These are phyloP conservation scores for Russula foetens DNA, from an alignment of 768 basidiomycete species.

Conservation along the genomic window DNA sequence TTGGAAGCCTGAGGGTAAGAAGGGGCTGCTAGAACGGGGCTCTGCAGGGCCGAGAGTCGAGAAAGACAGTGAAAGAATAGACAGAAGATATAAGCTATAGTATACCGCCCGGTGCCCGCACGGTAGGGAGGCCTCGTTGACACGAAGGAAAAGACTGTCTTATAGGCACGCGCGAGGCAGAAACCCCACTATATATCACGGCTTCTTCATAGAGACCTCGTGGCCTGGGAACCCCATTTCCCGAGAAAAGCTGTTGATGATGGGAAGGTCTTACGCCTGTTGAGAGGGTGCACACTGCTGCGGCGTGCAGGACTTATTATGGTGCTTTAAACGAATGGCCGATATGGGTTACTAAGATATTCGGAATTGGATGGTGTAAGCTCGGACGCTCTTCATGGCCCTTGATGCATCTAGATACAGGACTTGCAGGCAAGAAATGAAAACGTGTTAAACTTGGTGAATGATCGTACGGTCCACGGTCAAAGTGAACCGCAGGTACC, in stretches of 20 bases:
- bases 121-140: slow-evolving; percentile 10
- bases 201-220: slow-evolving; percentile 15
- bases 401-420: not conserved
- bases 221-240: slow-evolving; percentile 12
- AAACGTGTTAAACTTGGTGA: not conserved
- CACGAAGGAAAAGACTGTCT: slow-evolving; percentile 7
- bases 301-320: slow-evolving; percentile 4
- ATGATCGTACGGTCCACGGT: not conserved
- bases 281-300: slow-evolving; percentile 1
- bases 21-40: not conserved
- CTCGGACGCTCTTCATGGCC: not conserved
- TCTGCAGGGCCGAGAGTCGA: slow-evolving; percentile 13
- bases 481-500: not conserved
- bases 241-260: slow-evolving; percentile 3
- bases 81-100: slow-evolving; percentile 7
- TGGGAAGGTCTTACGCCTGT: slow-evolving; percentile 7
- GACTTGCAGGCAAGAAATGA: not conserved
- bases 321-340: not conserved
- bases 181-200: slow-evolving; percentile 10
- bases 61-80: slow-evolving; percentile 1
- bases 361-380: not conserved
- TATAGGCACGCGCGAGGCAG: slow-evolving; percentile 13
- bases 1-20: not conserved
- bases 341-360: not conserved
- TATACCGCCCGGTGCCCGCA: slow-evolving; percentile 7